Evolutionary conservation across 768 basidiomycete genomes (phyloP).

Genomic region (Trametes cingulata): DNA sequence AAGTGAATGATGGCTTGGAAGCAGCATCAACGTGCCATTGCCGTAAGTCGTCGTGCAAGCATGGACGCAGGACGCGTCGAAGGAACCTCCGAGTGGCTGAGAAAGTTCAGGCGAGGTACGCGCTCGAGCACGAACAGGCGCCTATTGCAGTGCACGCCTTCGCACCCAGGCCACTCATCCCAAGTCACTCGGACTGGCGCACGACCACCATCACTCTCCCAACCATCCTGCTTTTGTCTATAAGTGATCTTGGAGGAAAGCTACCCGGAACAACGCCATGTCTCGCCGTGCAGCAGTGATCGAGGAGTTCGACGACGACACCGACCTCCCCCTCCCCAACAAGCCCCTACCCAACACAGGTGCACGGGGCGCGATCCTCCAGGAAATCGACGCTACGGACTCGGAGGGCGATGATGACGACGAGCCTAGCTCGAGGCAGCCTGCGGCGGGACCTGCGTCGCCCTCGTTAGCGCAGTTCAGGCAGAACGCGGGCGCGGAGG

Average conservation of each 20-base stretch:
- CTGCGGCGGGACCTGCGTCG: slow-evolving; percentile 55
- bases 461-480: slow-evolving; percentile 39
- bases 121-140: background rate
- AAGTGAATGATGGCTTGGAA: too few relatives aligned
- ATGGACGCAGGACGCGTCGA: background rate
- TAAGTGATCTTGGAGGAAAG: background rate
- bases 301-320: slow-evolving; percentile 92
- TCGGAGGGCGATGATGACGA: slow-evolving; percentile 29
- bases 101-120: background rate
- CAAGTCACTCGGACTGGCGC: slow-evolving; percentile 8
- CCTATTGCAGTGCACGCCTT: background rate
- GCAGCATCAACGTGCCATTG: background rate
- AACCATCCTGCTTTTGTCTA: too few relatives aligned
- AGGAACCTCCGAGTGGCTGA: background rate
- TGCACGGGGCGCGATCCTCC: slow-evolving; percentile 71
- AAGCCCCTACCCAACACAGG: slow-evolving; percentile 67
- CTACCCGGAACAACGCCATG: slow-evolving; percentile 45
- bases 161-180: background rate
- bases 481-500: slow-evolving; percentile 23
- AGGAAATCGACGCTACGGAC: slow-evolving; percentile 69
- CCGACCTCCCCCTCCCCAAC: slow-evolving; percentile 81
- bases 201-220: slow-evolving; percentile 6
- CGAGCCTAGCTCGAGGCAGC: background rate
- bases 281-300: slow-evolving; percentile 68
- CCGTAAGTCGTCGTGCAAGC: background rate